phyloP scores from a whole-genome alignment of 371 early-diverging fungal species.

The Rhizopus delemar region DNA sequence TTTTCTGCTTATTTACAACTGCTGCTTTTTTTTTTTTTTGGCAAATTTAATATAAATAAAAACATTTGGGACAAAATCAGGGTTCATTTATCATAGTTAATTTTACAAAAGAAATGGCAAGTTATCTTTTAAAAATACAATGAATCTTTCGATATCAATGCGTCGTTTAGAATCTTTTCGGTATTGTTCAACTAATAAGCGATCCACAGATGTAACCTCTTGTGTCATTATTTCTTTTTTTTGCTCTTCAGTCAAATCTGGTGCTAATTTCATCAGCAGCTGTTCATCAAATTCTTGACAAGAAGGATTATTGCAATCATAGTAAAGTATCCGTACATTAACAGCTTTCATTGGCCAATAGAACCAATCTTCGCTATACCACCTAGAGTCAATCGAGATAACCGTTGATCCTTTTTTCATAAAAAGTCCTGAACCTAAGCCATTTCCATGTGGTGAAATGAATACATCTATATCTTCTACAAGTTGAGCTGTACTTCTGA shows the following conservation, averaged over 20 bases:
- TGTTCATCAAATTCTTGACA: conserved; percentile 22
- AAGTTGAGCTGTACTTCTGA: conserved; percentile 42
- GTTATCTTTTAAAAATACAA: conserved; percentile 17
- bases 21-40: too few relatives aligned
- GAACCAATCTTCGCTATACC: conserved; percentile 54
- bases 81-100: too few relatives aligned
- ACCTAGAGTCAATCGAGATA: conserved; percentile 41
- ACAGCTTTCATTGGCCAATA: conserved; percentile 44
- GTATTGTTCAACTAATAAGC: conserved; percentile 7
- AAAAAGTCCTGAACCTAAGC: conserved; percentile 49
- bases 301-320: conserved; percentile 15
- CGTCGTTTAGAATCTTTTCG: conserved; percentile 21
- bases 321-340: conserved; percentile 47
- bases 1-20: too few relatives aligned
- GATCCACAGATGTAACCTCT: conserved; percentile 12
- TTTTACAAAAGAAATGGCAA: too few relatives aligned
- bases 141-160: conserved; percentile 19
- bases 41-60: too few relatives aligned
- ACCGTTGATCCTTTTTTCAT: conserved; percentile 40
- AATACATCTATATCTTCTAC: conserved; percentile 47
- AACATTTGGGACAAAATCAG: too few relatives aligned
- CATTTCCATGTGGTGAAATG: conserved; percentile 49
- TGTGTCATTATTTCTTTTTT: conserved; percentile 14
- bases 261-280: not conserved
- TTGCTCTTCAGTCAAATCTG: not conserved